These are phyloP conservation scores for Calvatia gigantea DNA, from an alignment of 768 basidiomycete species.

Conservation along the genomic window DNA sequence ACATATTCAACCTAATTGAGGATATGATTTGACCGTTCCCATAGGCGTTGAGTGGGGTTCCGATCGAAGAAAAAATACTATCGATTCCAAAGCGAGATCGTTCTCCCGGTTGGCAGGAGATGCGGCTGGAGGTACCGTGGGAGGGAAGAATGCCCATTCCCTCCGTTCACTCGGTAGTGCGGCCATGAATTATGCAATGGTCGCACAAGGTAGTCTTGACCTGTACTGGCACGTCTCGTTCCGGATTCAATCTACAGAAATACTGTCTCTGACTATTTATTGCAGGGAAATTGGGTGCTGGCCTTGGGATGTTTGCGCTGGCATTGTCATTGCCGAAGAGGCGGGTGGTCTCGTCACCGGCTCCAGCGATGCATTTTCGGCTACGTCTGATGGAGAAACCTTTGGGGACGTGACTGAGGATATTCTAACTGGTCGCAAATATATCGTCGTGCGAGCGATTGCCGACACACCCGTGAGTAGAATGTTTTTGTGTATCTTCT, in stretches of 20 bases:
- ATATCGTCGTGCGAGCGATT: conserved; percentile 73
- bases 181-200: conserved; percentile 77
- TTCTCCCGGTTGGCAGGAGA: conserved; percentile 78
- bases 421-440: conserved; percentile 75
- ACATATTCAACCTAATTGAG: not conserved
- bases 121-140: conserved; percentile 52
- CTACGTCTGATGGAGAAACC: conserved; percentile 28
- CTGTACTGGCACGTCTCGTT: conserved; percentile 67
- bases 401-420: conserved; percentile 68
- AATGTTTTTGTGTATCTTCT: not conserved
- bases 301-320: conserved; percentile 92
- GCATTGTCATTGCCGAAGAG: conserved; percentile 87
- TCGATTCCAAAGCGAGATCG: conserved; percentile 58
- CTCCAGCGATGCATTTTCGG: conserved; percentile 45
- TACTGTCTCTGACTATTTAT: not conserved
- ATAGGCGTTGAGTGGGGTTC: conserved; percentile 87
- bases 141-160: conserved; percentile 84
- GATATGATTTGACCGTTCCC: not conserved
- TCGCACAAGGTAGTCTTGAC: conserved; percentile 87
- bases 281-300: conserved; percentile 76
- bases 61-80: conserved; percentile 53
- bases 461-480: conserved; percentile 49
- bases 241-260: not conserved
- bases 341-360: conserved; percentile 82
- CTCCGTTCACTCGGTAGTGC: conserved; percentile 82